Evolutionary conservation across 805 yeast species (phyloP), one percentile per base, ranked within the genome.

Genomic region (Metschnikowia kunwiensis): DNA sequence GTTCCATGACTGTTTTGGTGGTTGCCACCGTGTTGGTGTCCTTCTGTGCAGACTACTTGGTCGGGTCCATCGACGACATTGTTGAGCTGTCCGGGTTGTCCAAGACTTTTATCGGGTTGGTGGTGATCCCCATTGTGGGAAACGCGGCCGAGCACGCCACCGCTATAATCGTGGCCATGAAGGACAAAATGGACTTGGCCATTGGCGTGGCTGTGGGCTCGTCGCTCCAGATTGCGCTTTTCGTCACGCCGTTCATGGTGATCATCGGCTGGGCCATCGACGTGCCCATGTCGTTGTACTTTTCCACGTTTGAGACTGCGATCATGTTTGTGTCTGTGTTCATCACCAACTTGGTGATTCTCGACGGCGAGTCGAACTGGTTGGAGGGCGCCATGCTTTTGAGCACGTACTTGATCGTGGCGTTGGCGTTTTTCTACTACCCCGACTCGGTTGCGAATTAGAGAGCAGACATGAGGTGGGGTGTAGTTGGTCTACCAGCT

Each of bases 141-240:
- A 93, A 93, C 54, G 98, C 98, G 3, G 97, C 97, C 9, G 98
- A 93, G 62, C 98, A 93, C 61, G 97, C 87, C 34, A 93, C 98
- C 13, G 96, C 97, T 3, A 83, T 93, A 24, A 75, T 87, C 44
- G 97, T 93, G 32, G 97, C 98, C 15, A 78, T 80, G 74, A 88
- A 88, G 65, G 86, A 93, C 63, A 93, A 93, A 65, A 93, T 93
- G 96, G 97, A 93, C 60, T 74, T 93, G 42, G 97, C 98, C 10
- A 76, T 93, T 49, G 95, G 96, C 40, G 97, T 93, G 30, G 97
- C 98, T 2, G 81, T 93, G 42, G 98, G 98, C 14, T 85, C 95
- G 1, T 87, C 96, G 3, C 75, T 93, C 61, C 98, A 93, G 63
- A 89, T 93, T 53, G 95, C 98, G 2, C 65, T 93, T 38, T 91